Evolutionary conservation across 73 alveolate species (phyloP), one percentile per base, ranked within the genome.

Genomic region (Paraurostyla sp.): DNA sequence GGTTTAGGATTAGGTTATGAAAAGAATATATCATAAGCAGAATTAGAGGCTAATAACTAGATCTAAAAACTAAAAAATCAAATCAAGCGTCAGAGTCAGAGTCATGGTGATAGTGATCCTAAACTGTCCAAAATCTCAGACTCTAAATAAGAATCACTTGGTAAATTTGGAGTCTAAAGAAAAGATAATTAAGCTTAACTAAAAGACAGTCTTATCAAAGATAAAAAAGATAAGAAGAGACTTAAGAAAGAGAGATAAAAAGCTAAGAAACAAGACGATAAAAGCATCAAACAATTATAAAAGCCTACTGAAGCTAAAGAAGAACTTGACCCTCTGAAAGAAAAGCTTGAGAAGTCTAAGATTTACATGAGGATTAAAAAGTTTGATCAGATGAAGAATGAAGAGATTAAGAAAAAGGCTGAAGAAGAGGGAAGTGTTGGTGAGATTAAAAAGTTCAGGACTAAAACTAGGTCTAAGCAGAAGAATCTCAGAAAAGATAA

Each of bases 401-500:
- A 65, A 6, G 82, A 65, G 23, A n/a, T 65, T 33, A 11, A 22
- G 59, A 32, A 65, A 35, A 36, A 65, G 13, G 82, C 82, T 2
- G 32, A 65, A 38, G 82, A 65, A 38, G 71, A 40, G 49, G 87
- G 87, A 4, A 32, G n/a, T 42, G 42, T 45, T 2, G 20, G 18
- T 9, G 1, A 43, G 20, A 23, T 62, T 1, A 73, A 50, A 71
- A 73, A 73, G 87, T 65, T 65, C 82, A 73, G 87, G 42, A 73
- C 87, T 29, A 73, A 73, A 36, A 73, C 87, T 13, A 73, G 87
- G 42, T 45, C 71, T 1, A 73, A 73, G 71, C 38, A 73, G 56
- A 73, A 73, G 87, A 73, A 73, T 50, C 68, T 48, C 36, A 73
- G 42, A 71, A 73, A 50, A 48, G 87, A 73, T 50, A 73, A 73